These are phyloP conservation scores for Kurtzmaniella quercitrusa DNA, from an alignment of 1,139 yeast species.

Conservation along the genomic window DNA sequence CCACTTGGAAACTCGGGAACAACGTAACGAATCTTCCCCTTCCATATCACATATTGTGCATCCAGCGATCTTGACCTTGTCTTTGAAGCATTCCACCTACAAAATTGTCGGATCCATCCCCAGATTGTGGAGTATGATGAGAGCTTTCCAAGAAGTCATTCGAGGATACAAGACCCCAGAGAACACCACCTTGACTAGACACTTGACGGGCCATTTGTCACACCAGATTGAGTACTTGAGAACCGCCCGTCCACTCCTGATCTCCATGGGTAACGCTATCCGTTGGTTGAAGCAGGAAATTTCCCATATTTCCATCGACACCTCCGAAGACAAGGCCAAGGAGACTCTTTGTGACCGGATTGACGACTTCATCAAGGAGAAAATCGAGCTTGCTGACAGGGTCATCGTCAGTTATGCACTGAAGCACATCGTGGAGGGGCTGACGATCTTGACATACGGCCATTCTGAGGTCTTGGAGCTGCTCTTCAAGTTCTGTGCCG, in stretches of 20 bases:
- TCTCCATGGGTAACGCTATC: conserved; percentile 96
- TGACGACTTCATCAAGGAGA: conserved; percentile 78
- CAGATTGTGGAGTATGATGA: conserved; percentile 80
- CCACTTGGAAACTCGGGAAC: conserved; percentile 82
- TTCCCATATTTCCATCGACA: conserved; percentile 68
- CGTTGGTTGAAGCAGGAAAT: conserved; percentile 96
- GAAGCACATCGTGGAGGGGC: conserved; percentile 68
- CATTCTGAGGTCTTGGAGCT: conserved; percentile 80
- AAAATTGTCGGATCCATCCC: conserved; percentile 86
- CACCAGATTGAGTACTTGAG: conserved; percentile 92
- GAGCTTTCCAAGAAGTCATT: conserved; percentile 79
- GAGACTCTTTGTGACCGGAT: conserved; percentile 60
- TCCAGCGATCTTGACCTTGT: conserved; percentile 76
- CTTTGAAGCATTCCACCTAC: conserved; percentile 79
- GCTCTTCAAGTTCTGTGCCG: conserved; percentile 65
- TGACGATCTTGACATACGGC: conserved; percentile 83
- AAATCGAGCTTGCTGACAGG: conserved; percentile 77
- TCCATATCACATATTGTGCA: conserved; percentile 71
- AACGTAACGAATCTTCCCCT: conserved; percentile 64
- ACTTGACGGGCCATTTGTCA: conserved; percentile 83
- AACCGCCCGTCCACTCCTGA: conserved; percentile 86
- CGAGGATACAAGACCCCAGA: conserved; percentile 79
- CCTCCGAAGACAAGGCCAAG: conserved; percentile 72
- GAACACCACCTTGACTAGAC: conserved; percentile 81
- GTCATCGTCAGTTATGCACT: conserved; percentile 82